phyloP scores from a whole-genome alignment of 352 stramenopile species.

The Hyphochytrium catenoides region DNA sequence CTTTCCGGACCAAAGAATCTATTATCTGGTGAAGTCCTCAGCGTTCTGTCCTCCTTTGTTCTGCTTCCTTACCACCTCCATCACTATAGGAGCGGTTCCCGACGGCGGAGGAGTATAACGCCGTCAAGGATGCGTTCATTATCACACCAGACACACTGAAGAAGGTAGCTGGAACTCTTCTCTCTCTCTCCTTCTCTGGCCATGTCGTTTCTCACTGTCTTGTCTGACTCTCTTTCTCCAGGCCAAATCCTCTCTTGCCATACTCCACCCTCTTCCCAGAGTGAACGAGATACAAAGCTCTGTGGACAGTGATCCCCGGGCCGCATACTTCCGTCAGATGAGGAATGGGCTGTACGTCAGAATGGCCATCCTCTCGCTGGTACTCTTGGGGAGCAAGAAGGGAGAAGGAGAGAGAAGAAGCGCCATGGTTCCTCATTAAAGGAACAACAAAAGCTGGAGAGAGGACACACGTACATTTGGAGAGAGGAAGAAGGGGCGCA shows the following conservation, averaged over 20 bases:
- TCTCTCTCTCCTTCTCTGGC: too few relatives aligned
- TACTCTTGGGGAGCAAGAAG: too few relatives aligned
- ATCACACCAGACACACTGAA: conserved; percentile 39
- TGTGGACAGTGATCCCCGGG: conserved; percentile 80
- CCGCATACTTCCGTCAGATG: conserved; percentile 92
- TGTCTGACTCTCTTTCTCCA: conserved; percentile 1
- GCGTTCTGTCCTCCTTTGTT: not conserved
- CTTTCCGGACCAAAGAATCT: too few relatives aligned
- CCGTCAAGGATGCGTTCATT: conserved; percentile 69
- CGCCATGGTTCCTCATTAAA: not conserved
- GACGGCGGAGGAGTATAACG: conserved; percentile 74
- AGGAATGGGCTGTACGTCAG: conserved; percentile 96
- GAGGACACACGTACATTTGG: not conserved
- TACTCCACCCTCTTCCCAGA: conserved; percentile 95
- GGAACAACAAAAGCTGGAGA: not conserved
- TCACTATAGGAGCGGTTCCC: conserved; percentile 77
- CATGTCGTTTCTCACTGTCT: too few relatives aligned
- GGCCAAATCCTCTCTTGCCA: conserved; percentile 72
- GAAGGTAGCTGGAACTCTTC: conserved; percentile 6
- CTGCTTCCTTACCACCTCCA: not conserved
- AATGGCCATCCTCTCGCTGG: conserved; percentile 88
- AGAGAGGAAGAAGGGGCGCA: not conserved
- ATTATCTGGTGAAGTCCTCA: not conserved
- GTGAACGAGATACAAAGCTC: conserved; percentile 90
- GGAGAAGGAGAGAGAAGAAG: not conserved